Base-by-base conservation (phyloP, 2,329 filamentous ascomycete genomes). In the Penicillium oxalicum region DNA sequence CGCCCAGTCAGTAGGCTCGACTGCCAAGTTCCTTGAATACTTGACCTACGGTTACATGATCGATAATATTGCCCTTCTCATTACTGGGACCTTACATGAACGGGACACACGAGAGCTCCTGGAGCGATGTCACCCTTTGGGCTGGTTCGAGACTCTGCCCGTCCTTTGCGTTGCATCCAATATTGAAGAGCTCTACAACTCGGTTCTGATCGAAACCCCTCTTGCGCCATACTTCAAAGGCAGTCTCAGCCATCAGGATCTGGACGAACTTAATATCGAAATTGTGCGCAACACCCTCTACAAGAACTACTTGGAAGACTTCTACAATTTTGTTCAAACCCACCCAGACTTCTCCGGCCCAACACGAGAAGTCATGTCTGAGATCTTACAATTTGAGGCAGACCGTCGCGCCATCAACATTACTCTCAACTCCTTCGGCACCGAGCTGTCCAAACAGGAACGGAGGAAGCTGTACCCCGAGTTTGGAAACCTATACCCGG, bases 21-120 rank as follows among this genome's bases (percentile, higher is more conserved):
- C 96, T 34, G 86, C 91, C 54, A 90, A 88, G 67, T 98, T 98
- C 71, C 90, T 98, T 82, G 90, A 97, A 71, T 98, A 95, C 72
- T 77, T 98, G 53, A 98, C 93, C 1, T 98, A 98, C 70, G 91
- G 91, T 54, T 98, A 98, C 78, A 98, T 98, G 93, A 98, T 98
- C 72, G 93, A 98, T 74, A 98, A 98, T 64, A 90, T 98, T 45
- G 93, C 94, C 35, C 84, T 98, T 36, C 83, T 98, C 64, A 98
- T 98, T 71, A 98, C 93, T 24, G 93, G 93, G 54, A 98, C 93
- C 9, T 81, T 98, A 28, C 93, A 98, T 73, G 94, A 98, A 74
- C 83, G 93, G 67, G 93, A 98, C 70, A 98, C 93, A 3, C 84
- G 91, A 51, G 93, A 98, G 74, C 81, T 98, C 54, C 76, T 98